A percentile compares a stretch with the other conserved stretches of the same genome.
These are phyloP conservation scores for Calonectria multiphialidica DNA, from an alignment of 2,329 filamentous ascomycete genomes.

Conservation along the genomic window DNA sequence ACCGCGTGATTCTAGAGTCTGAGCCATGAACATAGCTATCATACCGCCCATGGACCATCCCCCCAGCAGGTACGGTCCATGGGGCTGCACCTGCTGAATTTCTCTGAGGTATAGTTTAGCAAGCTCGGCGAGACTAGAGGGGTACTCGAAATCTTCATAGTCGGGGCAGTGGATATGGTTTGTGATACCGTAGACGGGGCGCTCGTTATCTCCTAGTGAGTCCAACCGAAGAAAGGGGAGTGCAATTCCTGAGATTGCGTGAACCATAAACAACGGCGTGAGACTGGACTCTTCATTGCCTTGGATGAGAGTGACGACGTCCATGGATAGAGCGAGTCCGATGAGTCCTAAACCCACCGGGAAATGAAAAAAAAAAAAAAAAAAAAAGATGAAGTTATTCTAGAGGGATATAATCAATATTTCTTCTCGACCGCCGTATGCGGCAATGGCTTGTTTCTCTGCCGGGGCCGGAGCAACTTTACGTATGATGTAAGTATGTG, in stretches of 20 bases:
- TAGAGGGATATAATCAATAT: not conserved
- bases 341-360: conserved; percentile 11
- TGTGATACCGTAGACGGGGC: conserved; percentile 40
- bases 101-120: conserved; percentile 35
- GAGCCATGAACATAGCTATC: conserved; percentile 41
- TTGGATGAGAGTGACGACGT: conserved; percentile 37
- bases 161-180: conserved; percentile 34
- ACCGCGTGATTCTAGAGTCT: conserved; percentile 28
- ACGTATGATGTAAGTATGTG: conserved; percentile 6
- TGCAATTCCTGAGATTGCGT: conserved; percentile 38
- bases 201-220: conserved; percentile 32
- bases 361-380: not conserved
- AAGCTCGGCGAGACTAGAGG: conserved; percentile 31
- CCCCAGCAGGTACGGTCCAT: conserved; percentile 38
- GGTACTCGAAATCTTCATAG: conserved; percentile 31
- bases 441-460: not conserved
- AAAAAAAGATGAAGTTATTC: not conserved
- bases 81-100: conserved; percentile 34
- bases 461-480: conserved; percentile 18
- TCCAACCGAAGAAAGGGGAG: conserved; percentile 38
- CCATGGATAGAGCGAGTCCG: conserved; percentile 27
- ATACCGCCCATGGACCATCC: conserved; percentile 44
- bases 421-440: not conserved
- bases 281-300: conserved; percentile 32
- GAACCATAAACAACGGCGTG: conserved; percentile 37